Base-by-base conservation (phyloP, 2,329 filamentous ascomycete species). In the Claviceps fusiformis region DNA sequence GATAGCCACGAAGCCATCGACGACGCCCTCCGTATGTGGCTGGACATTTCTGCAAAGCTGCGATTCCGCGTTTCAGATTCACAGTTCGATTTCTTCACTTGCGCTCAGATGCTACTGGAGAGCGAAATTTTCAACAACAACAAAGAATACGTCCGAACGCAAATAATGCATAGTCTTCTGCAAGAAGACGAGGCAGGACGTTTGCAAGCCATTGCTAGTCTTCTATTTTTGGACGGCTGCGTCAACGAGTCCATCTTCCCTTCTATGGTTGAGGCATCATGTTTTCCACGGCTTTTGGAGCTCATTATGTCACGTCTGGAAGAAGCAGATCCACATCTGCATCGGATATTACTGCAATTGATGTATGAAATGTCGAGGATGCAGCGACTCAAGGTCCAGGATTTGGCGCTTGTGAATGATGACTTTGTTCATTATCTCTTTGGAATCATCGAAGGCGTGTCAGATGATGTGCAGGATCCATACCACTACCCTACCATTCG, bases 321-420 rank as follows among this genome's bases (percentile, higher is more conserved):
- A 43, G 75, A 85, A 44, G 75, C 82, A 49, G 86, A 91, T 65
- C 77, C 81, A 29, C 78, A 81, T 53, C 75, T 97, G 58, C 89
- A 96, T 71, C 82, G 86, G 41, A 73, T 93, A 58, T 75, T 97
- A 53, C 76, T 98, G 63, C 87, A 96, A 69, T 74, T 98, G 55
- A 79, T 96, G 66, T 98, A 95, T 71, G 93, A 97, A 74, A 96
- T 96, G 87, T 91, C 89, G 48, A 81, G 95, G 58, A 89, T 97
- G 67, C 90, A 97, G 70, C 81, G 84, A 59, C 73, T 98, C 57
- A 84, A 80, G 54, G 73, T 79, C 58, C 82, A 89, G 60, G 92
- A 98, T 67, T 72, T 98, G 60, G 64, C 80, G 71, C 88, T 81
- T 55, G 86, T 86, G 35, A 79, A 85, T 61, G 93, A 98, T 65